Base-by-base conservation (phyloP, 352 stramenopile genomes). In the Globisporangium spinosum region DNA sequence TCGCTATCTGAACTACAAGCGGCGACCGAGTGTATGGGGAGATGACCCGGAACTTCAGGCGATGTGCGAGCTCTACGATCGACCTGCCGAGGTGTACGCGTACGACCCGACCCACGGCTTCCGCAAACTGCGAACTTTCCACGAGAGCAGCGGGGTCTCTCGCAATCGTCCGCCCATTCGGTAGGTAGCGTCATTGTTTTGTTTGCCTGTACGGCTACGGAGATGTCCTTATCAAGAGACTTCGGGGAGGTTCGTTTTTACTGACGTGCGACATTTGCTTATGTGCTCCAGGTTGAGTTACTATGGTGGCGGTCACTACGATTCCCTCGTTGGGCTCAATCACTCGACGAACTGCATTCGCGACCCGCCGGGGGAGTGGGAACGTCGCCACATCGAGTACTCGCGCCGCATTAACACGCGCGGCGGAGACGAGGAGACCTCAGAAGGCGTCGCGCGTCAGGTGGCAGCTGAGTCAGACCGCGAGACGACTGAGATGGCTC, bases 1-100 rank as follows among this genome's bases (percentile, higher is more conserved):
- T 60, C 73, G 80, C 1, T 99, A 99, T 68, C 71, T 99, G 58
- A 62, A 69, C 15, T 73, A 96, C 56, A 99, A 98, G 73, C 83
- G 95, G 5, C 79, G 85, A 27, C 73, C 91, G 58, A 95, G 93
- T 43, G 93, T 98, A 7, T 98, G 97, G 84, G 97, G 95, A 15
- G 97, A 98, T 69, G 97, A 98, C 70, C 90, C 94, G 2, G 97
- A 99, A 83, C 93, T 99, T 47, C 96, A 98, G 47, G 88, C 97
- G 32, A 93, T 98, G 64, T 97, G 86, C 54, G 97, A 99, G 77
- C 74, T 99, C 3, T 98, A 98, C 70, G 86, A 97, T 60, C 89
- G 93, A 29, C 79, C 89, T 2, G 90, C 90, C 0, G 82, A 98
- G 74, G 90, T 98, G 43, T 98, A 93, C 73, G 86, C 89, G 13